A percentile compares a stretch with the other conserved stretches of the same genome.
These are phyloP conservation scores for Linanthus parryae DNA, from an alignment of 148 eudicot species.

Conservation along the genomic window DNA sequence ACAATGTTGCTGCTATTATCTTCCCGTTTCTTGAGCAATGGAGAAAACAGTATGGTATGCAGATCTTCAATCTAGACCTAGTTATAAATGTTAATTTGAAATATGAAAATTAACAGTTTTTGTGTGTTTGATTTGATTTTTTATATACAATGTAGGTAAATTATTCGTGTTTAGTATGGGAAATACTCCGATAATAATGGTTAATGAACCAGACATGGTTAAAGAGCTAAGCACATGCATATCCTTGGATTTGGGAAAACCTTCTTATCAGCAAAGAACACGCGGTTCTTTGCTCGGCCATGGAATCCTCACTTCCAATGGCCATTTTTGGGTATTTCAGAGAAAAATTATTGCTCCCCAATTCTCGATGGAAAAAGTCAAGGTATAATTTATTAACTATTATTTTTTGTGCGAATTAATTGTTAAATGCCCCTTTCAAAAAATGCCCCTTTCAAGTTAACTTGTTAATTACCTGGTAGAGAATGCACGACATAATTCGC, in stretches of 20 bases:
- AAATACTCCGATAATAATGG: constrained; percentile 1
- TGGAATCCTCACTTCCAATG: constrained; percentile 13
- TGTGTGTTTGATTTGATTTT: not conserved
- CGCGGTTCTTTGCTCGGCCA: constrained; percentile 12
- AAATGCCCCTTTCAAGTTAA: not conserved
- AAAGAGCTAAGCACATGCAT: constrained; percentile 10
- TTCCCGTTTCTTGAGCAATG: constrained; percentile 12
- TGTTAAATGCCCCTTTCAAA: not conserved
- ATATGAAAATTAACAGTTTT: not conserved
- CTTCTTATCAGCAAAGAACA: not conserved
- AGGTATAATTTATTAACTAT: not conserved
- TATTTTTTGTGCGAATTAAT: not conserved
- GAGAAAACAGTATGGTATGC: constrained; percentile 10
- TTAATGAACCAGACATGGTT: constrained; percentile 7
- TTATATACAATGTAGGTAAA: not conserved
- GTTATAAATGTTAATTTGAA: not conserved
- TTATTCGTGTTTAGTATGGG: constrained; percentile 10
- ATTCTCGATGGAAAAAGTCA: constrained; percentile 11
- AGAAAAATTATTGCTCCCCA: constrained; percentile 14
- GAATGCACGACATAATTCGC: not conserved
- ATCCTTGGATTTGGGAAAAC: constrained; percentile 13
- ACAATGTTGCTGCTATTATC: constrained; percentile 3
- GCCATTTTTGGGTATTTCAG: constrained; percentile 11
- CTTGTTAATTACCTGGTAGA: not conserved
- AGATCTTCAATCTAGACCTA: not conserved